These are phyloP conservation scores for Coleophoma eucalyptorum DNA, from an alignment of 2,329 filamentous ascomycete genomes.

Conservation along the genomic window DNA sequence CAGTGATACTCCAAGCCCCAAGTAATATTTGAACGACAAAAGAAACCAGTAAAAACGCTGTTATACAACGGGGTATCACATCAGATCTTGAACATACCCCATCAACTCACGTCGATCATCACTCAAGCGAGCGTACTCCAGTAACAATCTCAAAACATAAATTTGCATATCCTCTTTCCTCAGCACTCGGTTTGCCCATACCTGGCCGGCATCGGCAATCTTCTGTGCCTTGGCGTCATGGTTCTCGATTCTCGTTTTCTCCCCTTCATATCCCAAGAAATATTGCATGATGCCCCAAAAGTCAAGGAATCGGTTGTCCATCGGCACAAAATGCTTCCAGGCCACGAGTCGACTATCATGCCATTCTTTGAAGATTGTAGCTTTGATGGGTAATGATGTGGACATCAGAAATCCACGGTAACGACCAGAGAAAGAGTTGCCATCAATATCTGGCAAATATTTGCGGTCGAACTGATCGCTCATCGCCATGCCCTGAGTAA, in stretches of 20 bases:
- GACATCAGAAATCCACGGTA: conserved; percentile 68
- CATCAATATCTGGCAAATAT: conserved; percentile 75
- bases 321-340: conserved; percentile 81
- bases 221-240: conserved; percentile 53
- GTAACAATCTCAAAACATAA: conserved; percentile 59
- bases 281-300: conserved; percentile 73
- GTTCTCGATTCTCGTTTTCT: conserved; percentile 19
- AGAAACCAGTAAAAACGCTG: background rate
- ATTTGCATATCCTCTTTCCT: conserved; percentile 65
- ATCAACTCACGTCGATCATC: conserved; percentile 30
- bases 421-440: conserved; percentile 67
- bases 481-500: conserved; percentile 46
- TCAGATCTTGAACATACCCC: conserved; percentile 26
- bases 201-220: conserved; percentile 62
- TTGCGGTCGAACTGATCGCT: conserved; percentile 57
- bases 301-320: conserved; percentile 72
- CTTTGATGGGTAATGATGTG: conserved; percentile 70
- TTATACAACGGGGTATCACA: background rate
- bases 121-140: conserved; percentile 51
- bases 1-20: no score
- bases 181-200: conserved; percentile 70
- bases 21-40: background rate
- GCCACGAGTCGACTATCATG: conserved; percentile 70
- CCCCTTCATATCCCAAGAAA: conserved; percentile 60
- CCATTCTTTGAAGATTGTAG: conserved; percentile 77